Conservation (phyloP, 495 filamentous ascomycete species). For the Xylaria palmicola region DNA sequence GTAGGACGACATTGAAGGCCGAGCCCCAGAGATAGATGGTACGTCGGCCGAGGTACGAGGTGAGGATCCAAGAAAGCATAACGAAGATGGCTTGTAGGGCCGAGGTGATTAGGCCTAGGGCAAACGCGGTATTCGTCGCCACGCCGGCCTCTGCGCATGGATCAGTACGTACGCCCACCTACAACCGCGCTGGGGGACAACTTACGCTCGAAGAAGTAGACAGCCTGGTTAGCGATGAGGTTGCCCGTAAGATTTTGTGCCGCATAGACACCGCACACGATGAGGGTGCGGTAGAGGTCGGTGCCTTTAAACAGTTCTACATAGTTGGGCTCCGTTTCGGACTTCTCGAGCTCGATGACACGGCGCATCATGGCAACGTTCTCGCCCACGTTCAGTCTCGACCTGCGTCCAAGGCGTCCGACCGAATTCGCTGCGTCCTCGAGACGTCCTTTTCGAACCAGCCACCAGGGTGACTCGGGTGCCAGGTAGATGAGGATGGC, state of each 20-base stretch:
- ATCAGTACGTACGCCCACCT: background rate
- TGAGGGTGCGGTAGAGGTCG: conserved; percentile 46
- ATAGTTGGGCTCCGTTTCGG: conserved; percentile 30
- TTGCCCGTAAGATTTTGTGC: conserved; percentile 36
- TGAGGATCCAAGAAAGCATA: conserved; percentile 55
- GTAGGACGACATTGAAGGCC: conserved; percentile 37
- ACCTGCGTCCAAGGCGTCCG: conserved; percentile 33
- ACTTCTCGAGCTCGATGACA: conserved; percentile 26
- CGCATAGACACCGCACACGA: conserved; percentile 47
- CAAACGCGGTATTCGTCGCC: conserved; percentile 36
- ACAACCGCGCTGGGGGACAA: conserved; percentile 27
- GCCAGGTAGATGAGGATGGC: conserved; percentile 41
- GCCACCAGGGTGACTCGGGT: conserved; percentile 53
- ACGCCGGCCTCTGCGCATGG: conserved; percentile 34
- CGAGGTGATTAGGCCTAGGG: conserved; percentile 49
- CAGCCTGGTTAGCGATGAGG: conserved; percentile 40
- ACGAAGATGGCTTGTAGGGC: conserved; percentile 51
- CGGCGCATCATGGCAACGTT: conserved; percentile 40
- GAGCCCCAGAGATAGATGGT: conserved; percentile 49
- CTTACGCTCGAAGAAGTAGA: conserved; percentile 38
- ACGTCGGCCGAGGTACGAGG: conserved; percentile 45
- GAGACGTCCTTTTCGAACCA: conserved; percentile 41
- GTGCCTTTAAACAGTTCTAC: conserved; percentile 45
- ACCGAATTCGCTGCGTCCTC: conserved; percentile 42
- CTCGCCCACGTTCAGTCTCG: conserved; percentile 15